phyloP scores from a whole-genome alignment of 2,329 filamentous ascomycete genomes.

The Aaosphaeria arxii region DNA sequence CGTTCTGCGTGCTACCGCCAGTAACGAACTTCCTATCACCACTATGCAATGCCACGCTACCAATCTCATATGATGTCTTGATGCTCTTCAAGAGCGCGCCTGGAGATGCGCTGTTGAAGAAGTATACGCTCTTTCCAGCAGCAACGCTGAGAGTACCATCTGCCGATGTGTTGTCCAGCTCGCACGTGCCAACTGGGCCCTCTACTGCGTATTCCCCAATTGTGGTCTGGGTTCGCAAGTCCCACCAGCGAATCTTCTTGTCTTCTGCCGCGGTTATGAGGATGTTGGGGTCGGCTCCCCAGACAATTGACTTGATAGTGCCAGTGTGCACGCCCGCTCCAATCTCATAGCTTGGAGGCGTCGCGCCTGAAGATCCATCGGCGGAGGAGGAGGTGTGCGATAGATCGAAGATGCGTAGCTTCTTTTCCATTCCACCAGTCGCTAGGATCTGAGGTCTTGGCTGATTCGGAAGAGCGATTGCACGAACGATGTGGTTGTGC shows the following conservation, averaged over 20 bases:
- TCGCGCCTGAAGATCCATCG: conserved; percentile 27
- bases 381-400: conserved; percentile 37
- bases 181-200: conserved; percentile 85
- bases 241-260: conserved; percentile 92
- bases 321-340: conserved; percentile 78
- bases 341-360: conserved; percentile 76
- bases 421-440: conserved; percentile 95
- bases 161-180: conserved; percentile 63
- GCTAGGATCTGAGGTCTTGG: conserved; percentile 76
- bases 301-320: conserved; percentile 94
- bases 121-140: conserved; percentile 90
- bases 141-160: conserved; percentile 82
- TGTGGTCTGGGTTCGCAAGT: conserved; percentile 72
- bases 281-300: conserved; percentile 84
- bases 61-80: conserved; percentile 78
- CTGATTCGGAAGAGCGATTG: conserved; percentile 78
- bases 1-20: conserved; percentile 70
- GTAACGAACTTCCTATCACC: conserved; percentile 81
- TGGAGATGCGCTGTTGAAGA: conserved; percentile 76
- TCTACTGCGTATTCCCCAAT: conserved; percentile 77
- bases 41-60: conserved; percentile 84
- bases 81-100: conserved; percentile 73
- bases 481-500: conserved; percentile 93
- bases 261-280: conserved; percentile 88
- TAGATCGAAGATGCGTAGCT: conserved; percentile 89